A percentile compares a stretch with the other conserved stretches of the same genome.
phyloP scores from a whole-genome alignment of 108 stramenopile genomes.

The Bacterosira constricta region DNA sequence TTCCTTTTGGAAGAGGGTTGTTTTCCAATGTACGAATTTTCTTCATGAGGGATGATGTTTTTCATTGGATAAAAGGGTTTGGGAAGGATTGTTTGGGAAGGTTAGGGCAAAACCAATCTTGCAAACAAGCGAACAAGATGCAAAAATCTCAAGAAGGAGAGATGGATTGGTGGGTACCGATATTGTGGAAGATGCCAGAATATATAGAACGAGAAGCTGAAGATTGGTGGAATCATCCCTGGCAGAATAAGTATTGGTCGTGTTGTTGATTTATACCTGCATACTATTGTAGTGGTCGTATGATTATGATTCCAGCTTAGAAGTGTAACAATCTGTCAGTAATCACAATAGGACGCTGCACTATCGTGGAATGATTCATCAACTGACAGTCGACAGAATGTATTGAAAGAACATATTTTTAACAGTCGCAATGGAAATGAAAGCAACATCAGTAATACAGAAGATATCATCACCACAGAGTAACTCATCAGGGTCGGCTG shows the following conservation, averaged over 20 bases:
- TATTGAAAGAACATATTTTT: too few species aligned
- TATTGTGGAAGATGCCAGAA: conserved; percentile 64
- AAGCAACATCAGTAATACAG: neutral
- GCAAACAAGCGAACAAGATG: neutral
- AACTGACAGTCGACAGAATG: too few species aligned
- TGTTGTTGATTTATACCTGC: conserved; percentile 86
- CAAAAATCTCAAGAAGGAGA: neutral
- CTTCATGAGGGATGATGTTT: conserved; percentile 51
- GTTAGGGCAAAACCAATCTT: neutral
- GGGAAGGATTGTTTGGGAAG: neutral
- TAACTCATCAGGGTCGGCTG: too few species aligned
- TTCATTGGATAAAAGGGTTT: neutral
- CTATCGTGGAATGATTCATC: too few species aligned
- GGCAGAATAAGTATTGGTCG: conserved; percentile 88
- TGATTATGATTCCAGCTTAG: too few species aligned
- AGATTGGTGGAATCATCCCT: conserved; percentile 82
- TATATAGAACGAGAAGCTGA: conserved; percentile 71
- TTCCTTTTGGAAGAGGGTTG: conserved; percentile 59
- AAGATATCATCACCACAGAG: too few species aligned
- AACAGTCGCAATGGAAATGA: neutral
- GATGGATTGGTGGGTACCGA: conserved; percentile 49
- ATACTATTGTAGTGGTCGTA: too few species aligned
- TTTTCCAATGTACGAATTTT: conserved; percentile 53
- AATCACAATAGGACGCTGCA: too few species aligned
- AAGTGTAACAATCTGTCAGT: too few species aligned